Percentiles rank a stretch among this genome's conserved stretches.
Evolutionary conservation across 495 filamentous ascomycete species (phyloP).

Genomic region (Pseudevernia furfuracea): DNA sequence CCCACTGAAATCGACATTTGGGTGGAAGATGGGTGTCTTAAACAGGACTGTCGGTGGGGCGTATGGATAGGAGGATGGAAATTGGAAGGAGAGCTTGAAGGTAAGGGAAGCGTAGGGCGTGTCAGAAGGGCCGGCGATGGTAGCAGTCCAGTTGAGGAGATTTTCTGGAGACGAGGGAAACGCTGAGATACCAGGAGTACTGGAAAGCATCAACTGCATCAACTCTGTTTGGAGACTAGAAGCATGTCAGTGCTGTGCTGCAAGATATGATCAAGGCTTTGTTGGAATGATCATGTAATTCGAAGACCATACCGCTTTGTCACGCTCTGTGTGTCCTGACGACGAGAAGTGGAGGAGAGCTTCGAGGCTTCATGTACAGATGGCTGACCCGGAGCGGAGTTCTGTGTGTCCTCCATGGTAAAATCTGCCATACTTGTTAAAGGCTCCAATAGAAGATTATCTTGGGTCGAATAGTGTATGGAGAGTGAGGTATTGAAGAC

Average conservation of each 20-base stretch:
- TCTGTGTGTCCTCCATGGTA: conserved; percentile 64
- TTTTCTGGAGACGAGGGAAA: conserved; percentile 89
- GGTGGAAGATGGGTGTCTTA: conserved; percentile 89
- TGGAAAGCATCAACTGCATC: conserved; percentile 94
- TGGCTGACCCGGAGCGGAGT: conserved; percentile 54
- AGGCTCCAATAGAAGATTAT: not conserved
- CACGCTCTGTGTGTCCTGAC: conserved; percentile 61
- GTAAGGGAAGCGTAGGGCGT: conserved; percentile 85
- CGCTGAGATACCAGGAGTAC: conserved; percentile 87
- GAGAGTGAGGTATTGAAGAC: not conserved
- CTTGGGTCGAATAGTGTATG: not conserved
- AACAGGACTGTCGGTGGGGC: conserved; percentile 86
- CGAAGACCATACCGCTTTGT: conserved; percentile 58
- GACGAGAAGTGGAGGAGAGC: conserved; percentile 48
- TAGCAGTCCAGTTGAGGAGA: conserved; percentile 85
- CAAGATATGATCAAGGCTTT: not conserved
- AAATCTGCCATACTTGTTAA: conserved; percentile 48
- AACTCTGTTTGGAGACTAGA: conserved; percentile 87
- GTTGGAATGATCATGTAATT: not conserved
- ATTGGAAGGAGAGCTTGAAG: conserved; percentile 89
- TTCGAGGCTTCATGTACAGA: conserved; percentile 47
- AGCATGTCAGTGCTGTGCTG: conserved; percentile 8
- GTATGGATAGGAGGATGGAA: conserved; percentile 90
- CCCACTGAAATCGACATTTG: conserved; percentile 88
- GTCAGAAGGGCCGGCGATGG: conserved; percentile 82